Evolutionary conservation across 2,329 filamentous ascomycete species (phyloP), one percentile per base, ranked within the genome.

Genomic region (Penicillium hordei): DNA sequence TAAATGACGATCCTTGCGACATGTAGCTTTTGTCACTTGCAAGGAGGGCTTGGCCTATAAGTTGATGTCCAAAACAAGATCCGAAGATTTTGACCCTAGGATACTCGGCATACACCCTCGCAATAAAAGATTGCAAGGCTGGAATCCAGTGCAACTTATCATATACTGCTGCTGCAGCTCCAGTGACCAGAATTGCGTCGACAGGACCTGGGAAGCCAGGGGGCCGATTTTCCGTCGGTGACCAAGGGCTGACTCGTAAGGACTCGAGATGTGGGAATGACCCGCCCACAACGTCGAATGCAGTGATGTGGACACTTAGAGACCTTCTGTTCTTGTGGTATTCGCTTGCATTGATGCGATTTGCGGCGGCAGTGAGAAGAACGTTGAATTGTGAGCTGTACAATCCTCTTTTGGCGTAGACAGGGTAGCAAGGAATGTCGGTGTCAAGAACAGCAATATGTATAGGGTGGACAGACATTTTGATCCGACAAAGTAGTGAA

Each of bases 381-480:
- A n/a, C 21, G 5, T 65, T 64, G 60, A 74, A 72, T 39, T 68
- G 70, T 10, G 71, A 65, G 50, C 69, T 72, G 59, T 71, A 72
- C 27, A 72, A 54, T 31, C 71, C 71, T 34, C 67, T 68, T 12
- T 60, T 48, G 9, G 58, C 57, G 54, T 70, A 71, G 50, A 73
- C 64, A 44, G 55, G 46, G 17, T 66, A 68, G 15, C 68, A 66
- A 21, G 71, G 71, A 40, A 69, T 52, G 58, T 77, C 62, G 53
- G 68, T 56, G 69, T 78, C 66, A 25, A 74, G 60, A 10, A 72
- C 50, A 53, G 72, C 61, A 58, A 73, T 60, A 65, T 75, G 62
- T 59, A 76, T 55, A 17, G 48, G 56, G 43, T 39, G 52, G 13
- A 33, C 19, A n/a, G 48, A 13, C 42, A 48, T 60, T n/a, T 59